Evolutionary conservation across 2,329 filamentous ascomycete genomes (phyloP).

Genomic region (Leptographium galeiforme): DNA sequence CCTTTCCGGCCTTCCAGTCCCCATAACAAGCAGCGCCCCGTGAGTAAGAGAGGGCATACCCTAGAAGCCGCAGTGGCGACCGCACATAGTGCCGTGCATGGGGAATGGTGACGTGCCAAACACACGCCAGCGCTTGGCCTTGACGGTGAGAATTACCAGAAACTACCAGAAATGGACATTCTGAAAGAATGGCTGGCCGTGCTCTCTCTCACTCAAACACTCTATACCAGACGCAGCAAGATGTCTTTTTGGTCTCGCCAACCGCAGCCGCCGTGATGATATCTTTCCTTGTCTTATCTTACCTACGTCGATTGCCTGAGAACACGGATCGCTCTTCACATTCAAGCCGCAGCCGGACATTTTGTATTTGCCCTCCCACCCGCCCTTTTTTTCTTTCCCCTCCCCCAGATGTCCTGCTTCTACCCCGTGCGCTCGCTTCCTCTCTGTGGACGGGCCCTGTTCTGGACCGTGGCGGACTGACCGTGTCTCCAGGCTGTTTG

Average conservation of each 20-base stretch:
- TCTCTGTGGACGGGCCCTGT: neutral
- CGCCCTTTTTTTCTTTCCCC: constrained; percentile 13
- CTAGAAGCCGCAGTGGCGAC: neutral
- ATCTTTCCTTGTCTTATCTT: neutral
- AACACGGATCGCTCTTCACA: neutral
- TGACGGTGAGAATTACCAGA: constrained; percentile 53
- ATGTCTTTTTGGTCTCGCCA: neutral
- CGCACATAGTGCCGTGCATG: neutral
- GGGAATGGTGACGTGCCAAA: neutral
- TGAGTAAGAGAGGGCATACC: neutral
- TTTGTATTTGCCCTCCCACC: constrained; percentile 49
- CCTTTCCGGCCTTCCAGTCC: constrained; percentile 38
- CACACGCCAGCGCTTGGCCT: constrained; percentile 2
- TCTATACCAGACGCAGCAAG: neutral
- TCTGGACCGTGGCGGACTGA: constrained; percentile 13
- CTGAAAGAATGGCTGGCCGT: constrained; percentile 34
- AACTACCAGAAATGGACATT: constrained; percentile 30
- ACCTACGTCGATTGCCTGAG: constrained; percentile 1
- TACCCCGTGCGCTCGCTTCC: constrained; percentile 7
- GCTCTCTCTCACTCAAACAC: constrained; percentile 45
- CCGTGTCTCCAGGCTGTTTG: constrained; percentile 61
- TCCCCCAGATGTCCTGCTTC: constrained; percentile 7
- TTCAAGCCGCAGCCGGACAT: constrained; percentile 14
- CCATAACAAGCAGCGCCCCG: constrained; percentile 22
- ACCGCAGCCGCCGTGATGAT: neutral